Evolutionary conservation across 805 yeast genomes (phyloP), one percentile per base, ranked within the genome.

Genomic region (Spencermartinsiella europaea): DNA sequence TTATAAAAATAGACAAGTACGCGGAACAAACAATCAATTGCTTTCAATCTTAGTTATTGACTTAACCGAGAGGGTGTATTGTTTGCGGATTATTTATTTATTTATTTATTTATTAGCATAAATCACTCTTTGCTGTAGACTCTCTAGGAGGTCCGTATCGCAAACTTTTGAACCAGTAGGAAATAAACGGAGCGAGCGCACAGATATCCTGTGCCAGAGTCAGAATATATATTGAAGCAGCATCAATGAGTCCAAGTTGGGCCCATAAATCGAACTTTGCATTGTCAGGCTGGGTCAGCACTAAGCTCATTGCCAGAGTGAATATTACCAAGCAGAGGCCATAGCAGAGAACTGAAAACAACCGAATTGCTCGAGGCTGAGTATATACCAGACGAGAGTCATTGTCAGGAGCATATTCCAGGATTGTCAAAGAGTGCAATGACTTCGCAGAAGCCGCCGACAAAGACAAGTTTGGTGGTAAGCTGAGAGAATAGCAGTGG

Each of bases 181-280:
- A 12, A 31, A 42, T 10, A 20, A 27, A n/a, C 17, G 51, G 53
- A 19, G 40, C 33, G 14, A 45, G 33, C 4, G 38, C 45, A 5
- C 49, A 43, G 2, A 51, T 16, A 31, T 51, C 55, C 21, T 51
- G 55, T 3, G 51, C 50, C 4, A 51, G 40, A 5, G 51, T 42
- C 8, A 51, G 40, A 10, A 42, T 42, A 31, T 43, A 51, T 10
- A 51, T 44, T 2, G 53, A 47, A 21, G 42, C 35, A 12, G 53
- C 55, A 22, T 51, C 55, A 19, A 48, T 47, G 12, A 51, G 38
- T 3, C 53, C 51, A 12, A 51, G 45, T 21, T 46, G 50, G 14
- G 46, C 55, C 8, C 46, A 44, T 34, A 51, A 27, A 25, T 51
- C 55, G 38, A 49, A 46, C 20, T 41, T 45, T 10, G 50, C 53